Evolutionary conservation across 1,139 yeast species (phyloP).

Genomic region (Eremothecium gossypii): DNA sequence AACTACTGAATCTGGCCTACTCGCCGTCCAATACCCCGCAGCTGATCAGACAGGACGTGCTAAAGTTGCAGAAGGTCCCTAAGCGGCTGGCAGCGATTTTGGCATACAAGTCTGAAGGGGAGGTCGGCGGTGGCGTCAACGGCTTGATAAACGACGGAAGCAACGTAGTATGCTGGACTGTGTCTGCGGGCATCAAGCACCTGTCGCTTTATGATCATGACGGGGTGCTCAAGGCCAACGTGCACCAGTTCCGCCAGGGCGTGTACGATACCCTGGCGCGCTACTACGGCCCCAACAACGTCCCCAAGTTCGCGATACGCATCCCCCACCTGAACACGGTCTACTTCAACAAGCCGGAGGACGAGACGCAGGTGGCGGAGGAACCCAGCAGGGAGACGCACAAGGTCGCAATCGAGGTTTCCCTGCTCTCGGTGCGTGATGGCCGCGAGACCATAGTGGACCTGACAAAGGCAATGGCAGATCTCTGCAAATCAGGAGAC

Average conservation of each 20-base stretch:
- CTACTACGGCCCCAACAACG: conserved; percentile 65
- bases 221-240: conserved; percentile 52
- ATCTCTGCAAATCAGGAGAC: conserved; percentile 54
- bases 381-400: conserved; percentile 15
- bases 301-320: conserved; percentile 52
- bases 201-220: conserved; percentile 72
- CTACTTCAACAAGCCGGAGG: conserved; percentile 36
- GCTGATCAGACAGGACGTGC: conserved; percentile 75
- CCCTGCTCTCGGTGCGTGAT: conserved; percentile 63
- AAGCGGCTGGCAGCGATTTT: conserved; percentile 64
- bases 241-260: conserved; percentile 51
- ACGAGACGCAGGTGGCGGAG: conserved; percentile 29
- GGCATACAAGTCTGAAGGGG: conserved; percentile 61
- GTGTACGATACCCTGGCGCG: conserved; percentile 51
- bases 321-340: conserved; percentile 53
- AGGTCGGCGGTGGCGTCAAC: conserved; percentile 80
- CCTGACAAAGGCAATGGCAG: conserved; percentile 78
- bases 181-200: conserved; percentile 70
- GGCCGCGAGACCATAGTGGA: conserved; percentile 89
- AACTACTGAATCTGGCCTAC: conserved; percentile 55
- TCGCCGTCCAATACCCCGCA: conserved; percentile 82
- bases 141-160: conserved; percentile 71
- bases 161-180: conserved; percentile 77
- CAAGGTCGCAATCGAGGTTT: conserved; percentile 49
- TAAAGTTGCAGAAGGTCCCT: conserved; percentile 66